phyloP scores from a whole-genome alignment of 768 basidiomycete genomes.

The Lentinula guzmanii region DNA sequence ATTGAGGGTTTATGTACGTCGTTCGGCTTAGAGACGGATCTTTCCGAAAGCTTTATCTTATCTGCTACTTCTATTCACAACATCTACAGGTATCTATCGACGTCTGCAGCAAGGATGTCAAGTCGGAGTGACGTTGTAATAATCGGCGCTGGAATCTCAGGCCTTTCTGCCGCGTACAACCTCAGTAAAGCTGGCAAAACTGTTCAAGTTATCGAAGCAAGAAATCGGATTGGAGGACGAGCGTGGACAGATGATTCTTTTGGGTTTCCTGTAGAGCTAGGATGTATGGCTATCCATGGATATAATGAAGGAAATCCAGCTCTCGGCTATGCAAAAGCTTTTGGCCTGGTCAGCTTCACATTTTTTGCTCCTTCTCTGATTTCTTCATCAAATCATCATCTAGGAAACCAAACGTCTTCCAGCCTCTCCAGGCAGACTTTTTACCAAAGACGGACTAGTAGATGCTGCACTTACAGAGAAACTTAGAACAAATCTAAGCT shows the following conservation, averaged over 20 bases:
- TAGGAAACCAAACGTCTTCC: constrained; percentile 3
- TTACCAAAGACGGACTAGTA: not conserved
- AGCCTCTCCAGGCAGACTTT: not conserved
- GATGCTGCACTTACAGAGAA: not conserved
- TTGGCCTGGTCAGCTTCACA: not conserved
- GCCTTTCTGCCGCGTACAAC: not conserved
- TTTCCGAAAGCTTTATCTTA: not conserved
- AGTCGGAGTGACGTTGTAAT: not conserved
- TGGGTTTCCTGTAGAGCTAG: constrained; percentile 6
- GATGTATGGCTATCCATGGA: constrained; percentile 9
- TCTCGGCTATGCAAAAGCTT: not conserved
- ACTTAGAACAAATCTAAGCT: not conserved
- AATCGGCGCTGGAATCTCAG: constrained; percentile 1
- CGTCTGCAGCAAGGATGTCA: not conserved
- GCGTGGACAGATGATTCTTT: constrained; percentile 3
- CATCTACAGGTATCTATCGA: not conserved
- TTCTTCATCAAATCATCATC: not conserved
- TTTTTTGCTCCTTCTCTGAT: not conserved
- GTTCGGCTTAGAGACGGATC: not conserved
- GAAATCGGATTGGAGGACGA: constrained; percentile 5
- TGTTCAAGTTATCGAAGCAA: constrained; percentile 4
- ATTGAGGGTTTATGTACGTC: not conserved
- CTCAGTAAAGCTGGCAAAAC: constrained; percentile 1
- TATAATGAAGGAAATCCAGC: constrained; percentile 6
- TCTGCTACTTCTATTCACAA: not conserved